These are phyloP conservation scores for Blastobotrys persicus DNA, from an alignment of 1,139 yeast genomes.

Conservation along the genomic window DNA sequence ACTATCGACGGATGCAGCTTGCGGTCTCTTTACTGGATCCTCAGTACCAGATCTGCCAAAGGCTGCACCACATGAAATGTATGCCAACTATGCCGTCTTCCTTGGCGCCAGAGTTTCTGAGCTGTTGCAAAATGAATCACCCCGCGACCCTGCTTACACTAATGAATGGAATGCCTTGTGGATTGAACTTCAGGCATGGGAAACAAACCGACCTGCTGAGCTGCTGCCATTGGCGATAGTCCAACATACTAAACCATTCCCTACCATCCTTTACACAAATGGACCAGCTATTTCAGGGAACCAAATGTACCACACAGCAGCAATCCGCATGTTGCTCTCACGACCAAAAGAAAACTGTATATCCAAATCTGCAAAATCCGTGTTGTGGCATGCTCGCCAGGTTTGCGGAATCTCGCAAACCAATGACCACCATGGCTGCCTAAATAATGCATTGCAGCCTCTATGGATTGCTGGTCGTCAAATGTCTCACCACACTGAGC, in stretches of 20 bases:
- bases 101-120: slow-evolving; percentile 39
- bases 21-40: slow-evolving; percentile 28
- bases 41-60: slow-evolving; percentile 31
- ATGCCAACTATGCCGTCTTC: slow-evolving; percentile 44
- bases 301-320: slow-evolving; percentile 44
- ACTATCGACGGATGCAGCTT: slow-evolving; percentile 18
- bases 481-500: slow-evolving; percentile 43
- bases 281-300: slow-evolving; percentile 44
- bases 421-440: slow-evolving; percentile 42
- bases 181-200: slow-evolving; percentile 42
- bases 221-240: slow-evolving; percentile 37
- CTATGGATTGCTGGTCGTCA: slow-evolving; percentile 44
- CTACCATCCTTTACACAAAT: slow-evolving; percentile 39
- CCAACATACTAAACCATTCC: slow-evolving; percentile 38
- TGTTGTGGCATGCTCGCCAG: slow-evolving; percentile 45
- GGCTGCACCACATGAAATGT: slow-evolving; percentile 38
- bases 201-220: slow-evolving; percentile 35
- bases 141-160: slow-evolving; percentile 32
- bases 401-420: slow-evolving; percentile 42
- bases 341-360: slow-evolving; percentile 39
- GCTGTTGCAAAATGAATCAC: slow-evolving; percentile 4
- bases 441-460: slow-evolving; percentile 44
- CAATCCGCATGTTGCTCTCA: slow-evolving; percentile 42
- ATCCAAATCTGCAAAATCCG: slow-evolving; percentile 27
- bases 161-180: slow-evolving; percentile 41